These are phyloP conservation scores for Ilex paraguariensis DNA, from an alignment of 305 asterid species.

Conservation along the genomic window DNA sequence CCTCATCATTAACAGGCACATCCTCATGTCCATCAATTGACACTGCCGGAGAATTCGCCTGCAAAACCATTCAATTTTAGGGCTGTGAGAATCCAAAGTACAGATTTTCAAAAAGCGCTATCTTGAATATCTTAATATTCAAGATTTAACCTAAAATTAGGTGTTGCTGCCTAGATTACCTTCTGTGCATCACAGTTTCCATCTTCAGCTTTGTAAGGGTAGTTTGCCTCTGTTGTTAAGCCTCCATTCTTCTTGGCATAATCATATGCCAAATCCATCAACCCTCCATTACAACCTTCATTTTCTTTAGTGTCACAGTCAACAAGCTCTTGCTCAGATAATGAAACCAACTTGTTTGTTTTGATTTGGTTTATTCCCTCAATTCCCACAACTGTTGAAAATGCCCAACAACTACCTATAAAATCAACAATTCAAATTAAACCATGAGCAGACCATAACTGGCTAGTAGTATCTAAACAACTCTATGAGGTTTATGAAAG, in stretches of 20 bases:
- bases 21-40: slow-evolving; percentile 71
- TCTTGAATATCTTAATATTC: not conserved
- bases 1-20: slow-evolving; percentile 65
- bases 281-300: slow-evolving; percentile 84
- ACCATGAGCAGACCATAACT: too few relatives aligned
- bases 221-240: slow-evolving; percentile 53
- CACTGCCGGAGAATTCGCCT: slow-evolving; percentile 51
- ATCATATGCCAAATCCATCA: slow-evolving; percentile 78
- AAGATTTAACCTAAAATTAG: not conserved
- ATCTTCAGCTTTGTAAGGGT: slow-evolving; percentile 68
- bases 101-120: not conserved
- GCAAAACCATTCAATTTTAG: slow-evolving; percentile 4
- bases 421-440: not conserved
- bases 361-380: slow-evolving; percentile 82
- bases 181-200: slow-evolving; percentile 49
- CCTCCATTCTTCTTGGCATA: slow-evolving; percentile 68
- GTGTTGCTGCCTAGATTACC: slow-evolving; percentile 28
- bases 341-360: slow-evolving; percentile 53
- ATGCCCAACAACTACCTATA: slow-evolving; percentile 98
- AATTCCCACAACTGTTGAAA: slow-evolving; percentile 78
- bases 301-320: slow-evolving; percentile 68
- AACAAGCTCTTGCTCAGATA: slow-evolving; percentile 84
- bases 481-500: too few relatives aligned
- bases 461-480: too few relatives aligned
- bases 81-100: not conserved